Evolutionary conservation across 306 rosid genomes (phyloP).

Genomic region (Hylodesmum podocarpum): DNA sequence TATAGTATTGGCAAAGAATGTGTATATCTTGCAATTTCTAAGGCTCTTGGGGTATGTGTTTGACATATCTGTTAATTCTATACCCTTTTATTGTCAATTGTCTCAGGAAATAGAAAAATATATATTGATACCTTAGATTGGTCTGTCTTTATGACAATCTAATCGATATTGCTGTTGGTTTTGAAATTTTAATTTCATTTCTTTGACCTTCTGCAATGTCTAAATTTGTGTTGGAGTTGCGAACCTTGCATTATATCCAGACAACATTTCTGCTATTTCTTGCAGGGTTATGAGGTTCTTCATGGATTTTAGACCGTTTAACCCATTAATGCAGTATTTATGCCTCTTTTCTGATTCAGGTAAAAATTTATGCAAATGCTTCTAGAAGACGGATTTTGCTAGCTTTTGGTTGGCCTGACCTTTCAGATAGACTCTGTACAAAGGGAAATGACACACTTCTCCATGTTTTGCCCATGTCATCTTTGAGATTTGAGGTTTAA

Average conservation of each 20-base stretch:
- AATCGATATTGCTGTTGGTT: not conserved
- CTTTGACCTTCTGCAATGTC: constrained; percentile 1
- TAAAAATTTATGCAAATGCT: constrained; percentile 49
- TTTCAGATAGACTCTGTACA: constrained; percentile 45
- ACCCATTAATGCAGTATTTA: not conserved
- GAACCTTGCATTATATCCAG: constrained; percentile 1
- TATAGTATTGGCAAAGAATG: constrained; percentile 65
- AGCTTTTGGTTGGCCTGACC: constrained; percentile 49
- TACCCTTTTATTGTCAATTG: not conserved
- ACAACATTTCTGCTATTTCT: constrained; percentile 1
- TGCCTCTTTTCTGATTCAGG: constrained; percentile 32
- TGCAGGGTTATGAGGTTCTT: constrained; percentile 1
- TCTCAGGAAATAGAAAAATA: not conserved
- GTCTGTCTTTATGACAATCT: constrained; percentile 5
- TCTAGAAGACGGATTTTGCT: constrained; percentile 53
- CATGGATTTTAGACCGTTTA: constrained; percentile 5
- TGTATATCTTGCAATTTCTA: constrained; percentile 55
- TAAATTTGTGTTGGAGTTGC: constrained; percentile 16
- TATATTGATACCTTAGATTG: not conserved
- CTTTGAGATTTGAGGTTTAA: constrained; percentile 49
- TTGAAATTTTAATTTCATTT: not conserved
- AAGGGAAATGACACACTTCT: constrained; percentile 49
- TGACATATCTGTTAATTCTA: not conserved
- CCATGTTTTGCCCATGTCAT: constrained; percentile 58
- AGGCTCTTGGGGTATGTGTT: constrained; percentile 43